phyloP scores from a whole-genome alignment of 106 monocot species.

The Amphibolis antarctica region DNA sequence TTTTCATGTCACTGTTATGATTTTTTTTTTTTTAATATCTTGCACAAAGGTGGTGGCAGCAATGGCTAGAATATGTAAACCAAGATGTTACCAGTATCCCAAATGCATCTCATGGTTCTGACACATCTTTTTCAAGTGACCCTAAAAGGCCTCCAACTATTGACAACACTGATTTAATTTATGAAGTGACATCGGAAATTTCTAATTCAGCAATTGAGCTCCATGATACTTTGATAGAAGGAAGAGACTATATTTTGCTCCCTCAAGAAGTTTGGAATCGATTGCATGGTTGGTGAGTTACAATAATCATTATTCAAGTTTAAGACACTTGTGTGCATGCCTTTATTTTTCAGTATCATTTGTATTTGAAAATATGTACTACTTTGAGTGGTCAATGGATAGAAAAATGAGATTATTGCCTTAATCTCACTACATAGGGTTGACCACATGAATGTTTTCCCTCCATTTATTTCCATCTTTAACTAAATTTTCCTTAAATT shows the following conservation, averaged over 20 bases:
- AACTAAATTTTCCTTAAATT: no score
- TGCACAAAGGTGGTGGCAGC: constrained; percentile 82
- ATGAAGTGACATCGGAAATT: constrained; percentile 61
- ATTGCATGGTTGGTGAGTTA: constrained; percentile 75
- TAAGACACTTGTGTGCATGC: no score
- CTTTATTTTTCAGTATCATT: no score
- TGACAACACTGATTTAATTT: constrained; percentile 84
- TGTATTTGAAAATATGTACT: no score
- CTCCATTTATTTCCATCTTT: no score
- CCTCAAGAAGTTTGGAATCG: constrained; percentile 94
- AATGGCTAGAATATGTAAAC: constrained; percentile 93
- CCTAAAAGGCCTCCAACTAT: constrained; percentile 54
- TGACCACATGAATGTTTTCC: no score
- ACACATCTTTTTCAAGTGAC: constrained; percentile 27
- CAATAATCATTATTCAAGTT: not conserved
- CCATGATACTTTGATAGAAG: constrained; percentile 88
- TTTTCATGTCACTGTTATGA: not conserved
- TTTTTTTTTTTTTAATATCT: not conserved
- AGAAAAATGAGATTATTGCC: no score
- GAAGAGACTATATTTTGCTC: constrained; percentile 90
- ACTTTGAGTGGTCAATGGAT: no score
- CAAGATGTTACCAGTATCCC: constrained; percentile 36
- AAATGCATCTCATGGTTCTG: constrained; percentile 43
- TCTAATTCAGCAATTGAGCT: constrained; percentile 83
- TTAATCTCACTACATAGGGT: no score